Percentiles rank a stretch among this genome's conserved stretches.
Evolutionary conservation across 768 basidiomycete genomes (phyloP).

Genomic region (Calvatia gigantea): DNA sequence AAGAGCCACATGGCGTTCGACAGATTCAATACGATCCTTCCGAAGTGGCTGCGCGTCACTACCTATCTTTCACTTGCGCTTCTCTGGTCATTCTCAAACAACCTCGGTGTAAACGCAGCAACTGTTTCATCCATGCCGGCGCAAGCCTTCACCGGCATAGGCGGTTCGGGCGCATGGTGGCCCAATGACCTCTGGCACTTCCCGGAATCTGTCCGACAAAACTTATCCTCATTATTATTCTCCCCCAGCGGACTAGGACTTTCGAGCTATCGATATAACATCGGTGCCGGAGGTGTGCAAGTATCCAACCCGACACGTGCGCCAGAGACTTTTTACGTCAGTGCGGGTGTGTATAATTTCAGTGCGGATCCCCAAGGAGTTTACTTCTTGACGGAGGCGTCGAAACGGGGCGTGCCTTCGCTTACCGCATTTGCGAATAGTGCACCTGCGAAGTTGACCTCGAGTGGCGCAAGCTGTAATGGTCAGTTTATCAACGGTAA

Average conservation of each 20-base stretch:
- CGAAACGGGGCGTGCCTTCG: slow-evolving; percentile 29
- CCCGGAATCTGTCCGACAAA: slow-evolving; percentile 35
- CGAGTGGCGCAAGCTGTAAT: slow-evolving; percentile 31
- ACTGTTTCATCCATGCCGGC: slow-evolving; percentile 26
- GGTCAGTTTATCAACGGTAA: slow-evolving; percentile 30
- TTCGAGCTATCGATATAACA: slow-evolving; percentile 39
- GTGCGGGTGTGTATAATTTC: slow-evolving; percentile 37
- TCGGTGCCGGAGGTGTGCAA: slow-evolving; percentile 39
- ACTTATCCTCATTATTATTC: slow-evolving; percentile 38
- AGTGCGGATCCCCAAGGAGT: slow-evolving; percentile 34
- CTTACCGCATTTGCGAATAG: slow-evolving; percentile 42
- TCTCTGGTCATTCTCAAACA: not conserved
- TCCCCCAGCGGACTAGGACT: slow-evolving; percentile 34
- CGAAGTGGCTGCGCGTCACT: not conserved
- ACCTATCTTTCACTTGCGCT: not conserved
- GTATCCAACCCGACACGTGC: slow-evolving; percentile 36
- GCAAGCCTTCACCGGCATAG: slow-evolving; percentile 36
- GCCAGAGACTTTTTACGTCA: slow-evolving; percentile 34
- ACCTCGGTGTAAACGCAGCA: slow-evolving; percentile 13
- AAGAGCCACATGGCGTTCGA: not conserved
- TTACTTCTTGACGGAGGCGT: slow-evolving; percentile 38
- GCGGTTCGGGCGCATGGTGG: slow-evolving; percentile 48
- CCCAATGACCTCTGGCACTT: slow-evolving; percentile 38
- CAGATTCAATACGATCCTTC: not conserved
- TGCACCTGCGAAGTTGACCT: slow-evolving; percentile 33